A percentile compares a stretch with the other conserved stretches of the same genome.
Evolutionary conservation across 768 basidiomycete genomes (phyloP).

Genomic region (Auricularia heimuer): DNA sequence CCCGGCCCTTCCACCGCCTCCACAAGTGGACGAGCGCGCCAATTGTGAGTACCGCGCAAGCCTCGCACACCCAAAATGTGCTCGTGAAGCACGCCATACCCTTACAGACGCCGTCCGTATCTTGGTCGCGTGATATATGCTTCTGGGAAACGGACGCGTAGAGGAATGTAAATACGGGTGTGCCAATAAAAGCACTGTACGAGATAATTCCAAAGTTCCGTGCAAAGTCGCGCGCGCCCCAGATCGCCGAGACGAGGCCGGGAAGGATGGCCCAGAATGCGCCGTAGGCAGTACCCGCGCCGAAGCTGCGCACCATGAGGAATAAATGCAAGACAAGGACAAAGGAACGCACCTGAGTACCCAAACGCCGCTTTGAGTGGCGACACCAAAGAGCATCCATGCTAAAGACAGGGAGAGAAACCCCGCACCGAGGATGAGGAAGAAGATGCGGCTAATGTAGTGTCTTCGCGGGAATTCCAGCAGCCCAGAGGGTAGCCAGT

Average conservation of each 20-base stretch:
- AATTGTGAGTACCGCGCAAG: slow-evolving; percentile 35
- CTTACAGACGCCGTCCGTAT: slow-evolving; percentile 32
- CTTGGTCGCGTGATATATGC: slow-evolving; percentile 30
- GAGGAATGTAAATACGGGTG: slow-evolving; percentile 66
- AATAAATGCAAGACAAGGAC: background rate
- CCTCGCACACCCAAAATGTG: slow-evolving; percentile 50
- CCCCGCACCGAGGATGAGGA: slow-evolving; percentile 39
- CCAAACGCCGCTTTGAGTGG: slow-evolving; percentile 50
- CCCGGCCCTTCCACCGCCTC: slow-evolving; percentile 49
- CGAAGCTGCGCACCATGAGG: slow-evolving; percentile 32
- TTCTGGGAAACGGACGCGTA: slow-evolving; percentile 60
- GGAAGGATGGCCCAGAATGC: slow-evolving; percentile 66
- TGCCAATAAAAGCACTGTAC: slow-evolving; percentile 68
- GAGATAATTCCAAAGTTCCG: slow-evolving; percentile 67
- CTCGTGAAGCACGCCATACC: slow-evolving; percentile 55
- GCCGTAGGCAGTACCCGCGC: slow-evolving; percentile 63
- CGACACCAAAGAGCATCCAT: slow-evolving; percentile 44
- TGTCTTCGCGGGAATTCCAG: slow-evolving; percentile 36
- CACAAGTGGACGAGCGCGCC: slow-evolving; percentile 41
- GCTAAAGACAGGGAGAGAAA: slow-evolving; percentile 40
- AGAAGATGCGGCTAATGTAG: slow-evolving; percentile 49
- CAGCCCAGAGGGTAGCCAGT: slow-evolving; percentile 29
- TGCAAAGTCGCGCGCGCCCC: slow-evolving; percentile 60
- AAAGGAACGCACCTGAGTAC: slow-evolving; percentile 43
- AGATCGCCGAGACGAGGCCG: slow-evolving; percentile 58